Evolutionary conservation across 441 rosid genomes (phyloP), one percentile per base, ranked within the genome.

Genomic region (Omphalea diandra): DNA sequence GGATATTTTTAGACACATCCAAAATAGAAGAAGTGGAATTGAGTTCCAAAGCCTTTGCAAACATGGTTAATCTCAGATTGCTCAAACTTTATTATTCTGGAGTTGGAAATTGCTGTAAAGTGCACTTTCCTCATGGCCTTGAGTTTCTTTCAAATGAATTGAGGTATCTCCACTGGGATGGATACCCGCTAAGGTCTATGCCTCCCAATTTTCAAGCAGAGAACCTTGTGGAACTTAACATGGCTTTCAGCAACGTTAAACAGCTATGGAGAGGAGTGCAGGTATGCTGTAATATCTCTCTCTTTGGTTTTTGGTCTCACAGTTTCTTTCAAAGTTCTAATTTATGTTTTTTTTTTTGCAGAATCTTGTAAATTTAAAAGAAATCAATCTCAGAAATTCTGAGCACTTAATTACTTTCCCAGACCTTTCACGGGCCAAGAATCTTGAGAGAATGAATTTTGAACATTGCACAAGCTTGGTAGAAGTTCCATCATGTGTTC

Each of bases 381-480:
- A 47, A 22, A n/a, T 47, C 43, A 50, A 76, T 41, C 75, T 85
- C 12, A 76, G 70, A 3, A 29, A 68, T 5, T 84, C 77, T 3
- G 3, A 66, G 24, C 15, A 60, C 31, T 72, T 86, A 9, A 2
- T 46, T 12, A 33, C 65, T 14, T 55, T 82, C 0, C 85, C 83
- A 18, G 62, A 82, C 58, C 70, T 67, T 36, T 57, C 55, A 0
- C 0, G 7, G 0, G 68, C 77, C 38, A 60, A 54, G 3, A 72
- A 65, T 12, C 78, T 86, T 3, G 78, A 82, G 69, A 77, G 59
- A 31, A 3, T 81, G 14, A 75, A 64, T 8, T 71, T 84, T n/a
- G 31, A 27, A 0, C 46, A 61, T 22, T 82, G 86, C 33, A 12
- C 14, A 15, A 76, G 71, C n/a, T 74, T 81, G 61, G 20, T 53